Evolutionary conservation across 2,329 filamentous ascomycete species (phyloP).

Genomic region (Botrytis fragariae): DNA sequence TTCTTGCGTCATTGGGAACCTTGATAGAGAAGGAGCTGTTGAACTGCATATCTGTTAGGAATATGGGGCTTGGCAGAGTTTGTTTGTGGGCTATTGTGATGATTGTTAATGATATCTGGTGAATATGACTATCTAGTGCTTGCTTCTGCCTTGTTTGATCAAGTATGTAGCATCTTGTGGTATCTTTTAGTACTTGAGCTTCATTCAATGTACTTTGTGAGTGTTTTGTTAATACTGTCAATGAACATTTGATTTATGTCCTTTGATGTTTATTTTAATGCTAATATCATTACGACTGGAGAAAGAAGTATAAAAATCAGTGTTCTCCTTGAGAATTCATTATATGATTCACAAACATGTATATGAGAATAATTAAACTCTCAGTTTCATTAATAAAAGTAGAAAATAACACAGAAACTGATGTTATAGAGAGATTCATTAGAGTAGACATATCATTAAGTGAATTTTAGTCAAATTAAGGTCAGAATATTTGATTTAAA

Average conservation of each 20-base stretch:
- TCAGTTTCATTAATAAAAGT: neutral
- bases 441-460: neutral
- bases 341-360: neutral
- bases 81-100: neutral
- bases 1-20: neutral
- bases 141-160: neutral
- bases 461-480: neutral
- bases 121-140: neutral
- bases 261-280: neutral
- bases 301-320: neutral
- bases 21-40: slow-evolving; percentile 8
- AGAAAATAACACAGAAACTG: neutral
- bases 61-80: neutral
- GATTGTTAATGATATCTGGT: neutral
- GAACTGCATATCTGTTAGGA: neutral
- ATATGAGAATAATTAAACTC: neutral
- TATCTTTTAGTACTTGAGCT: neutral
- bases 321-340: neutral
- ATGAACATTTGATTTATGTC: neutral
- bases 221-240: neutral
- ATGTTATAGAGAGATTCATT: neutral
- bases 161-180: neutral
- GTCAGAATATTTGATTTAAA: neutral
- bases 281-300: neutral
- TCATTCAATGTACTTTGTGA: neutral